These are phyloP conservation scores for Colletotrichum filicis DNA, from an alignment of 2,329 filamentous ascomycete species.

Conservation along the genomic window DNA sequence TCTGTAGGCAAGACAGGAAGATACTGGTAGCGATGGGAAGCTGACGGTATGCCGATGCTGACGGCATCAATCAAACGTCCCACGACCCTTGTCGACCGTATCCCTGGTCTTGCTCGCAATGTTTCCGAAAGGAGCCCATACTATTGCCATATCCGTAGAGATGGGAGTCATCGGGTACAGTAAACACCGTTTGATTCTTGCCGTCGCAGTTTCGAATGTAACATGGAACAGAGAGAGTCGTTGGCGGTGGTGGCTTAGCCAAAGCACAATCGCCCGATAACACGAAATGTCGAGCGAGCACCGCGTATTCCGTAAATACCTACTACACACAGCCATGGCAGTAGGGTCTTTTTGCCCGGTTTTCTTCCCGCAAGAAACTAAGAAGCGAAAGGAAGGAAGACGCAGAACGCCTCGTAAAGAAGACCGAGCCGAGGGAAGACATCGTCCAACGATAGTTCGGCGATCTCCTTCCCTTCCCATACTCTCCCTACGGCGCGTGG, in stretches of 20 bases:
- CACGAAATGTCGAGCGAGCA: too few species aligned
- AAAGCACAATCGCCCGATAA: background rate
- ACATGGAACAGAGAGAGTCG: background rate
- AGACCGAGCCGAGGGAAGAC: background rate
- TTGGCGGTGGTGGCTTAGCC: background rate
- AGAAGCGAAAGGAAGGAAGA: too few species aligned
- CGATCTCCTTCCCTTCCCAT: too few species aligned
- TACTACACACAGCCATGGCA: too few species aligned
- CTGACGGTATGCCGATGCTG: background rate
- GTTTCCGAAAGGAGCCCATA: background rate
- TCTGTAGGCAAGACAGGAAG: background rate
- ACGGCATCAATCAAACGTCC: background rate
- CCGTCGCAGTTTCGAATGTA: background rate
- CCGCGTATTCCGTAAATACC: too few species aligned
- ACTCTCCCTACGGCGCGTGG: background rate
- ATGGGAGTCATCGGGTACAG: background rate
- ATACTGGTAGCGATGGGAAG: background rate
- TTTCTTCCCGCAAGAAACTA: too few species aligned
- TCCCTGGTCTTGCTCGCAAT: background rate
- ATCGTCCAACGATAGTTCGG: background rate
- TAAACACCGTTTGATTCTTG: slow-evolving; percentile 2
- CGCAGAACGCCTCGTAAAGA: background rate
- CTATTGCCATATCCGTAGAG: background rate
- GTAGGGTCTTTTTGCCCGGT: too few species aligned
- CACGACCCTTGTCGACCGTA: background rate